Conservation (phyloP, 2,329 filamentous ascomycete species). For the Leptographium lundbergii region DNA sequence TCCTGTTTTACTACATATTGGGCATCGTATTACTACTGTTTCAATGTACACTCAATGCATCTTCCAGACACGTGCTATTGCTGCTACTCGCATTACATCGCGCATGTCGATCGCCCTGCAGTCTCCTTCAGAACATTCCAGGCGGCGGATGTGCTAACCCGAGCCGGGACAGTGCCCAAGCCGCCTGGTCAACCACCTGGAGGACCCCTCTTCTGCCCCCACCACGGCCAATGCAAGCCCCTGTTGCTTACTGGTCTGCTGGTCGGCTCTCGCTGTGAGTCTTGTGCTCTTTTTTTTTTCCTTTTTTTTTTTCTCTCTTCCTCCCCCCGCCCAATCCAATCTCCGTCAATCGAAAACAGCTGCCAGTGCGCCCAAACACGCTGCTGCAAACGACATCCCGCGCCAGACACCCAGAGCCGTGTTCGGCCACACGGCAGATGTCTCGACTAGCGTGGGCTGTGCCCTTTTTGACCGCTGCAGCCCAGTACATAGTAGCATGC, state of each 20-base stretch:
- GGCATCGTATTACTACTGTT: background rate
- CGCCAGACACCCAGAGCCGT: background rate
- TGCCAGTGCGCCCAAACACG: too few relatives aligned
- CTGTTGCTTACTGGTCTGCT: too few relatives aligned
- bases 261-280: too few relatives aligned
- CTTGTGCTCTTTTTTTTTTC: too few relatives aligned
- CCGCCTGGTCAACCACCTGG: background rate
- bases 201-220: background rate
- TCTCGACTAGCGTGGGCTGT: background rate
- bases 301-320: too few relatives aligned
- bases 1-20: background rate
- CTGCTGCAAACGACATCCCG: too few relatives aligned
- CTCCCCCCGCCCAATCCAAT: too few relatives aligned
- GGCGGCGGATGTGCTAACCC: background rate
- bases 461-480: too few relatives aligned
- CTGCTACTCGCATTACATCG: background rate
- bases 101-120: background rate
- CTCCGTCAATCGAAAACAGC: too few relatives aligned
- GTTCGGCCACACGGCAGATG: background rate
- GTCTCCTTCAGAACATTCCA: background rate
- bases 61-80: slow-evolving; percentile 7
- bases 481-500: too few relatives aligned
- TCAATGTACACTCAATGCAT: background rate
- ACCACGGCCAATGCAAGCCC: too few relatives aligned
- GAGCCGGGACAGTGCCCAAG: background rate